Conservation (phyloP, 2,329 filamentous ascomycete genomes). For the Trichoderma koningiopsis region DNA sequence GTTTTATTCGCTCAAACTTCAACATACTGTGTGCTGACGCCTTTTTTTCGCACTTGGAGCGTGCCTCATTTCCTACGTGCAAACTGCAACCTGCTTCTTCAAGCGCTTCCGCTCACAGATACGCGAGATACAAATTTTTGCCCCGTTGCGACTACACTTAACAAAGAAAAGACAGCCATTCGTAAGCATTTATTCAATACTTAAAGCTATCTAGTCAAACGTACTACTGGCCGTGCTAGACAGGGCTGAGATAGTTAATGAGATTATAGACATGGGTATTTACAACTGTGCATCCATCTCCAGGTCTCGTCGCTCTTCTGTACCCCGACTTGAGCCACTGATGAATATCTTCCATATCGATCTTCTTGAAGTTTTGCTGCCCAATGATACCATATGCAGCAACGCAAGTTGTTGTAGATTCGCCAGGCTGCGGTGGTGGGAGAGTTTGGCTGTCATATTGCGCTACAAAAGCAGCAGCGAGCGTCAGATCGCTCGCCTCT, state of each 20-base stretch:
- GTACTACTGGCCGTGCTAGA: neutral
- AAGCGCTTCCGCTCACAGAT: too few relatives aligned
- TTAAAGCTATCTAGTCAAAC: neutral
- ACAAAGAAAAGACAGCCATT: neutral
- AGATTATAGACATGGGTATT: neutral
- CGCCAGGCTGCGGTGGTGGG: neutral
- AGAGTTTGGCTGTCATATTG: neutral
- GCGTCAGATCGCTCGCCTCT: neutral
- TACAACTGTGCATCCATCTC: neutral
- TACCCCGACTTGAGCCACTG: neutral
- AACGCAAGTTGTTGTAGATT: neutral
- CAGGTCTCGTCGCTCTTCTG: neutral
- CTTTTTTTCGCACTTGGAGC: too few relatives aligned
- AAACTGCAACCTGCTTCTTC: too few relatives aligned
- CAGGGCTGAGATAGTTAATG: neutral
- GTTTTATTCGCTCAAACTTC: too few relatives aligned
- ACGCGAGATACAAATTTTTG: too few relatives aligned
- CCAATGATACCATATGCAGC: neutral
- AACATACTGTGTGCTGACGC: too few relatives aligned
- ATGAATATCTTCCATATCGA: neutral
- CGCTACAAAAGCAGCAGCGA: neutral
- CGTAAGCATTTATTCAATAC: neutral
- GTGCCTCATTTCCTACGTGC: too few relatives aligned
- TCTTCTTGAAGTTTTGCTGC: neutral
- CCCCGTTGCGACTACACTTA: neutral